Evolutionary conservation across 768 basidiomycete species (phyloP).

Genomic region (Neoboletus brunneissimus): DNA sequence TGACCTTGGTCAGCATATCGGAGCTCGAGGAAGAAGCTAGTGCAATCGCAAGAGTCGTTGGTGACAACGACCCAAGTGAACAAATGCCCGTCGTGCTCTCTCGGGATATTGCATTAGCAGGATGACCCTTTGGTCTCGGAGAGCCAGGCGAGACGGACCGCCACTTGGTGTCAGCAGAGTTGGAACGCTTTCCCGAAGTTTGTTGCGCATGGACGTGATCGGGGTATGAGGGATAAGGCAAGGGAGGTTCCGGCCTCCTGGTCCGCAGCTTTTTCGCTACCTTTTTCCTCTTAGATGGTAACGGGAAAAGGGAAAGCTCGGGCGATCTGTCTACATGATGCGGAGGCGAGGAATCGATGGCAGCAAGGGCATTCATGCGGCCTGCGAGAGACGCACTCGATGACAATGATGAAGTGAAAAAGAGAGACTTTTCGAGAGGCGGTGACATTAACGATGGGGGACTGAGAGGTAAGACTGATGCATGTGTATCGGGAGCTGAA

Average conservation of each 20-base stretch:
- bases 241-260: conserved; percentile 7
- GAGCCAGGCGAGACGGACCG: conserved; percentile 7
- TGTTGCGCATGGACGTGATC: not conserved
- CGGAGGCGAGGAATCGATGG: not conserved
- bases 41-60: conserved; percentile 20
- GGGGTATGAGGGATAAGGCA: conserved; percentile 27
- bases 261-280: conserved; percentile 3
- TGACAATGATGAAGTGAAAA: conserved; percentile 40
- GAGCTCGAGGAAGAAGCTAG: conserved; percentile 22
- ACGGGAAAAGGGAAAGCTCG: conserved; percentile 17
- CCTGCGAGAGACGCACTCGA: conserved; percentile 17
- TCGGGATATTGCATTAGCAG: not conserved
- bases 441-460: conserved; percentile 58
- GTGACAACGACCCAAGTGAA: conserved; percentile 22
- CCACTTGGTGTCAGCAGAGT: not conserved
- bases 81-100: conserved; percentile 7
- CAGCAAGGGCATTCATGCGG: not conserved
- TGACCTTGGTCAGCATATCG: conserved; percentile 33
- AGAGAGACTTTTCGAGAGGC: conserved; percentile 52
- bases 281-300: conserved; percentile 14
- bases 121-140: conserved; percentile 6
- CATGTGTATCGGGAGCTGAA: conserved; percentile 29
- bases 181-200: not conserved
- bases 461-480: conserved; percentile 49
- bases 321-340: conserved; percentile 3